phyloP scores from a whole-genome alignment of 75 land plant species.

The Selaginella tamariscina region DNA sequence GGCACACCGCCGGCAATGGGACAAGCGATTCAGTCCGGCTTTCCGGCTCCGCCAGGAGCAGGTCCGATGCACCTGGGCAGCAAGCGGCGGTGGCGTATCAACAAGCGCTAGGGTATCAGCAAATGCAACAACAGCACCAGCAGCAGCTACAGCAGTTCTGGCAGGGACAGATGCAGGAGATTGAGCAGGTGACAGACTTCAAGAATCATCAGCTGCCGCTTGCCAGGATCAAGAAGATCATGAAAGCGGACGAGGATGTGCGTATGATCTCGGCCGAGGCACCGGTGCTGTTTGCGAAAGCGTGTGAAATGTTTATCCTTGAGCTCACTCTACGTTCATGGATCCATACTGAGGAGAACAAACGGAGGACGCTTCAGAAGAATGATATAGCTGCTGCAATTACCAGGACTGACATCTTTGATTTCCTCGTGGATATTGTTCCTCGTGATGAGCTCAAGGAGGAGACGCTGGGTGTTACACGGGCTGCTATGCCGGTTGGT shows the following conservation, averaged over 20 bases:
- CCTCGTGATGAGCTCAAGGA: constrained; percentile 61
- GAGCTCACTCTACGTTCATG: constrained; percentile 64
- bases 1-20: not conserved
- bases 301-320: constrained; percentile 54
- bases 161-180: constrained; percentile 51
- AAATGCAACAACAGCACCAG: constrained; percentile 41
- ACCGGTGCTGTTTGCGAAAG: constrained; percentile 65
- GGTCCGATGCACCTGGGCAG: not conserved
- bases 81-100: not conserved
- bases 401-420: constrained; percentile 60
- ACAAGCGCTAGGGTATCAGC: constrained; percentile 14
- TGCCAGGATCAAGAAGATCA: constrained; percentile 63
- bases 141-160: constrained; percentile 61
- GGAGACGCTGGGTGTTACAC: not conserved
- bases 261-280: constrained; percentile 78
- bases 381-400: constrained; percentile 80
- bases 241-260: constrained; percentile 69
- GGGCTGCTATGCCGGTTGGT: constrained; percentile 4
- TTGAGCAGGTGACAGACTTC: constrained; percentile 44
- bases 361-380: constrained; percentile 68
- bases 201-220: constrained; percentile 48
- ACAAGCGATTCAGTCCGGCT: not conserved
- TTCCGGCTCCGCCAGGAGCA: not conserved
- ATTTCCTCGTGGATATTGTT: constrained; percentile 61
- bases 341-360: constrained; percentile 82